Percentiles rank a stretch among this genome's conserved stretches.
Evolutionary conservation across 768 basidiomycete genomes (phyloP).

Genomic region (Termitomyces eurrhizus): DNA sequence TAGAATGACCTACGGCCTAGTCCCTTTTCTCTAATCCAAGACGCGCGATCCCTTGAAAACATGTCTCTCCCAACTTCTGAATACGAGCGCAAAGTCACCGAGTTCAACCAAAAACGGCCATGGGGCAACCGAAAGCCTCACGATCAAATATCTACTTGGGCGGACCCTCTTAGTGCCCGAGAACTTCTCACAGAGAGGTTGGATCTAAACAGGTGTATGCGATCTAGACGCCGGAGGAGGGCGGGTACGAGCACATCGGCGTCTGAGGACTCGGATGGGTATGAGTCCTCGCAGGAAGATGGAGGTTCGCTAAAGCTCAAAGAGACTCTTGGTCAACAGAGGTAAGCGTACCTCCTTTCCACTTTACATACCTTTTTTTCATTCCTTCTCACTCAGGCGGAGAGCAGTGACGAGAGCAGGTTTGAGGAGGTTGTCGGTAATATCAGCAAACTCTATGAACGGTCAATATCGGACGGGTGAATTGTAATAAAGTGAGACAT

Average conservation of each 20-base stretch:
- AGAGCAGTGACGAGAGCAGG: conserved; percentile 51
- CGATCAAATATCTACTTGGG: too few species aligned
- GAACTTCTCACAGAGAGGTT: conserved; percentile 25
- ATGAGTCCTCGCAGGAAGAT: conserved; percentile 15
- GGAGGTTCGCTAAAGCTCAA: conserved; percentile 15
- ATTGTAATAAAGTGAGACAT: not conserved
- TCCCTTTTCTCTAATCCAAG: conserved; percentile 20
- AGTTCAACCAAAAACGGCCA: too few species aligned
- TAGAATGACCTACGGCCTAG: conserved; percentile 17
- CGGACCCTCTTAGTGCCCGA: conserved; percentile 45
- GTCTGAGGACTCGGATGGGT: conserved; percentile 12
- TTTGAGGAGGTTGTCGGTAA: conserved; percentile 78
- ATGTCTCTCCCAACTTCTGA: too few species aligned
- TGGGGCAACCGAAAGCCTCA: too few species aligned
- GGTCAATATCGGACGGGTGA: conserved; percentile 4
- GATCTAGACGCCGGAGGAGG: not conserved
- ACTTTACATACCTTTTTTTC: conserved; percentile 1
- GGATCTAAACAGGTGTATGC: conserved; percentile 13
- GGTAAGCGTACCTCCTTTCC: conserved; percentile 25
- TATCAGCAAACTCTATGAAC: conserved; percentile 72
- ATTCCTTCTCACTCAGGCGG: conserved; percentile 31
- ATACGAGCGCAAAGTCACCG: too few species aligned
- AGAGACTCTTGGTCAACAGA: conserved; percentile 19
- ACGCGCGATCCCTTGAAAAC: too few species aligned
- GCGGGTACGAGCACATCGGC: conserved; percentile 7